Evolutionary conservation across 805 yeast species (phyloP), one percentile per base, ranked within the genome.

Genomic region (Hanseniaspora thailandica): DNA sequence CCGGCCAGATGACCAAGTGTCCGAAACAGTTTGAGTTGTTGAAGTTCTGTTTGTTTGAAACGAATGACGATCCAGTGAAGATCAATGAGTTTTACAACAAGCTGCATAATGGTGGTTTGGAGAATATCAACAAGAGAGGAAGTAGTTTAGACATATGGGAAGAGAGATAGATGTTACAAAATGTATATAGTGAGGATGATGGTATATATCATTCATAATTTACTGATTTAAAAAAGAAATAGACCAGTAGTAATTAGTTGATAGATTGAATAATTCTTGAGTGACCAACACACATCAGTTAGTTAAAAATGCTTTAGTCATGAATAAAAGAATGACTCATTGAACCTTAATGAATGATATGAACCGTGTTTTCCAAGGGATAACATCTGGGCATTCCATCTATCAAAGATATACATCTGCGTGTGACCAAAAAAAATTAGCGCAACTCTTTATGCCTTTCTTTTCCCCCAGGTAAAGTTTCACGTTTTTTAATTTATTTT

Each of bases 121-220:
- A 17, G 20, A 39, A 23, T 5, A 19, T 43, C 7, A 76, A 77
- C 63, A 71, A 75, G 35, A 68, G 71, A 47, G 96, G 96, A 2
- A 79, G 84, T 59, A 80, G 90, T 50, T 96, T 89, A 63, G 90
- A 85, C 62, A 73, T 90, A 8, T 90, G 97, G 97, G 77, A 76
- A 52, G 69, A 65, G 55, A 58, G 67, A 34, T 46, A 15, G 30
- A 10, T 22, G 26, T 36, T n/a, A n/a, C n/a, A n/a, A n/a, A n/a
- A 20, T 36, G 20, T 36, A 36, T 36, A 19, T 36, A 10, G 12
- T 8, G 9, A 23, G 19, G 22, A 19, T n/a, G 23, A 35, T 19
- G 19, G 17, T 2, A 28, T 10, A 6, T 7, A 28, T 28, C 9
- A 28, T 10, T 28, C 31, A 28, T 28, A 7, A 10, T 28, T 7